Base-by-base conservation (phyloP, 2,329 filamentous ascomycete genomes). In the Tolypocladium inflatum region DNA sequence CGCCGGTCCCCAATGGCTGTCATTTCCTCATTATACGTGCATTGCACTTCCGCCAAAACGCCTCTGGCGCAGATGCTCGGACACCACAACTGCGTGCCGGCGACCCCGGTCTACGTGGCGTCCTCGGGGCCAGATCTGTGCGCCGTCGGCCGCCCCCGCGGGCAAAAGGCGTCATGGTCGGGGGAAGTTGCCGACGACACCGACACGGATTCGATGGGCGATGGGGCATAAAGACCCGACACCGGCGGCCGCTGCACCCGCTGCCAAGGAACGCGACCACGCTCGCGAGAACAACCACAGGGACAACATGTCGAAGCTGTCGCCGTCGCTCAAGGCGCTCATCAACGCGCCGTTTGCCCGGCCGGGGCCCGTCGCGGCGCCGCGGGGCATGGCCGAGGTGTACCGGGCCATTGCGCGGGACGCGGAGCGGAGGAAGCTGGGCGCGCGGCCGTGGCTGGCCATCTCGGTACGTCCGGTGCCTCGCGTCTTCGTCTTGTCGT, bases 251-350 rank as follows among this genome's bases (percentile, higher is more conserved):
- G 26, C 38, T 42, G 37, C 42, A 38, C 21, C 42, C 26, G 30
- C 33, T 30, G 26, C 45, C 45, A 17, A 17, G 45, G 17, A 50
- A 33, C 45, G 19, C 26, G 26, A n/a, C 8, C 26, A 17, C 30
- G 30, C 30, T 33, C 8, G 30, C 23, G 7, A 30, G 15, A 2
- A 30, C 45, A 8, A 39, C 15, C 52, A 33, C 26, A 35, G 37
- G n/a, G 42, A 4, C 35, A 72, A 67, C 64, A 91, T 90, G 88
- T 85, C 88, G 8, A 91, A 89, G 71, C 80, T 93, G 23, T 89
- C 88, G 1, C 77, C 82, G 1, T 74, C 83, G 55, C 79, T 93
- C 64, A 92, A 91, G 74, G 80, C 84, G 53, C 82, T 92, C 62
- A 87, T 92, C 74, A 88, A 88, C 66, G 82, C 86, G 59, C 80